Evolutionary conservation across 2,329 filamentous ascomycete genomes (phyloP), one percentile per base, ranked within the genome.

Genomic region (Penicillium sp.): DNA sequence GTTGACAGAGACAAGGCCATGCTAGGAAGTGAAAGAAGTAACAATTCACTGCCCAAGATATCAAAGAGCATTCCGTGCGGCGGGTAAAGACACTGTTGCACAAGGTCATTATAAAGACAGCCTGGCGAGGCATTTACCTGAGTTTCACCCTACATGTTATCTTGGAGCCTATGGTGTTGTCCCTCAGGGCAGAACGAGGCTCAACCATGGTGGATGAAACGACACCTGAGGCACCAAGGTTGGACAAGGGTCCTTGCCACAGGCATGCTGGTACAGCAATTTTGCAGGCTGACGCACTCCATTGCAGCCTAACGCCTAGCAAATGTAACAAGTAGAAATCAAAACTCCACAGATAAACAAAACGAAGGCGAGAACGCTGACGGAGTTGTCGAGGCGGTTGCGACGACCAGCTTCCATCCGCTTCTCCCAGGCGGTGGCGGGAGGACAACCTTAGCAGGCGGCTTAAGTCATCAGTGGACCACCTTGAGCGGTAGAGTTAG

Each of bases 321-420:
- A 23, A 55, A 29, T 44, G 44, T 31, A 30, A 49, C 26, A 35
- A 47, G 23, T 17, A 26, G 26, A 26, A 50, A 47, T 56, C 52
- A 55, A 55, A 44, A 44, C 52, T 44, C 52, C 9, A 26, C n/a
- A n/a, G 30, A 3, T n/a, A 23, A 55, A 19, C 29, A 17, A 30
- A 47, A 31, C 21, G 38, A 59, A 45, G 31, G 35, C 35, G 35
- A 41, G 35, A 41, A 15, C 35, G 35, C 31, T 49, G 45, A 41
- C 30, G 26, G 31, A 48, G 19, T 55, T 38, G 49, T 55, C 49
- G 31, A 50, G 51, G 35, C n/a, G 26, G 62, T 60, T 46, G 63
- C 52, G 61, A 76, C 73, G 69, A 76, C 70, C 63, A 64, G 73
- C 60, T 78, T 78, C 76, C 76, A 78, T 75, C 56, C 58, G 71